Evolutionary conservation across 345 rosid species (phyloP), one percentile per base, ranked within the genome.

Genomic region (Brassica juncea): DNA sequence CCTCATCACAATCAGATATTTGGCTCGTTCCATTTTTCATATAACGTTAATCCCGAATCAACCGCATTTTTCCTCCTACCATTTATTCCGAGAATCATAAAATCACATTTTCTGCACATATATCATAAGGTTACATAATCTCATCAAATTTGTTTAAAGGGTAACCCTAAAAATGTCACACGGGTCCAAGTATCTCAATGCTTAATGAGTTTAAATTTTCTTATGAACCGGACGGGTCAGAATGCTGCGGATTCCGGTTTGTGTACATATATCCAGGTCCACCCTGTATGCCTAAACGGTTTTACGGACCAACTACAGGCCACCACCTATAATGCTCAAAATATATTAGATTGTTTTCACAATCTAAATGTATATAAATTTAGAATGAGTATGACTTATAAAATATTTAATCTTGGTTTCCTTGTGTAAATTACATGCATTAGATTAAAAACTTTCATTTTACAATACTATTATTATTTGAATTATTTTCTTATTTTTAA

Each of bases 21-120:
- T 11, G 94, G 90, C 78, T 92, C 94, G 34, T 86, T 88, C 94
- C 97, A 94, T 84, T 92, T 92, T 65, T 89, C 86, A 76, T 91
- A 94, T 67, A 92, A 57, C 30, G 93, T 77, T 68, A 42, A 91
- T 88, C 79, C 97, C 54, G 58, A 91, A 77, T 73, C 76, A 82
- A 71, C 97, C 97, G 59, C 80, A 66, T 88, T 94, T 97, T 58
- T 63, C 85, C 69, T 77, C 93, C 96, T 91, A 28, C 57, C 3
- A 72, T 47, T 77, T 57, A 11, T 63, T 74, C 64, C 52, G 66
- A 12, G 8, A 70, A 64, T 59, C 57, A 57, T 66, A 57, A 55
- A 12, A 42, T 10, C 14, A 42, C 0, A 14, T 42, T 42, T 42
- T 42, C 49, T 9, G 49, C 14, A 42, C 49, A 42, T 9, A 39